Conservation (phyloP, 352 stramenopile species). For the Globisporangium recalcitrans region DNA sequence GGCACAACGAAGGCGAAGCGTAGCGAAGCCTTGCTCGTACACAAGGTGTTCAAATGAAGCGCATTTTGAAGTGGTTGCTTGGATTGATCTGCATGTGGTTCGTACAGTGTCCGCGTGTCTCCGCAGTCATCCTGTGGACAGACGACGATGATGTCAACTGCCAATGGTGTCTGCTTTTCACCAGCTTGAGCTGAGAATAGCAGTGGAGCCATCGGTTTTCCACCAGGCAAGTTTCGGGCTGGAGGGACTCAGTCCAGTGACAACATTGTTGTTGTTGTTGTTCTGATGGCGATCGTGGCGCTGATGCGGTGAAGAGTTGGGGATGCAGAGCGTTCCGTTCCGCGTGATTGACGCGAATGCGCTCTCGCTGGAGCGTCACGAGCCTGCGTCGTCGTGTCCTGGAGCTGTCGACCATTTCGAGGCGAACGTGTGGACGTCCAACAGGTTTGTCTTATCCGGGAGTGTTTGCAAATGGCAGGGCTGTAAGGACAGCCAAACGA, state of each 20-base stretch:
- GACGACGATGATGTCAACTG: too few species aligned
- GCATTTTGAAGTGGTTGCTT: background rate
- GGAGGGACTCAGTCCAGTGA: too few species aligned
- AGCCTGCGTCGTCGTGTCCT: background rate
- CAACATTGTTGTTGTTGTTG: too few species aligned
- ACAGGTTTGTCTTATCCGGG: background rate
- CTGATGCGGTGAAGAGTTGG: background rate
- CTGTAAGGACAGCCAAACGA: too few species aligned
- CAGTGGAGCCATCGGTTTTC: too few species aligned
- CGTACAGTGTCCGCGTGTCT: background rate
- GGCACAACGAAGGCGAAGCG: too few species aligned
- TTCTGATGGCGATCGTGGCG: background rate
- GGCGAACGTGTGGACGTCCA: constrained; percentile 9
- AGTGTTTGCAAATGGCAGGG: too few species aligned
- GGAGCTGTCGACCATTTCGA: constrained; percentile 5
- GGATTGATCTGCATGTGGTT: too few species aligned
- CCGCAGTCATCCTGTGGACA: too few species aligned
- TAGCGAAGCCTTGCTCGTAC: too few species aligned
- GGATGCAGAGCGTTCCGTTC: constrained; percentile 17
- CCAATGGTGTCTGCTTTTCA: too few species aligned
- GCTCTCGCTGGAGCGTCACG: background rate
- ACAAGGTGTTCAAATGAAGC: background rate
- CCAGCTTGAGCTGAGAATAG: background rate
- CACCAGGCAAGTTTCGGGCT: too few species aligned
- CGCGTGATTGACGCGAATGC: constrained; percentile 11